Evolutionary conservation across 2,329 filamentous ascomycete genomes (phyloP), one percentile per base, ranked within the genome.

Genomic region (Penicillium sp.): DNA sequence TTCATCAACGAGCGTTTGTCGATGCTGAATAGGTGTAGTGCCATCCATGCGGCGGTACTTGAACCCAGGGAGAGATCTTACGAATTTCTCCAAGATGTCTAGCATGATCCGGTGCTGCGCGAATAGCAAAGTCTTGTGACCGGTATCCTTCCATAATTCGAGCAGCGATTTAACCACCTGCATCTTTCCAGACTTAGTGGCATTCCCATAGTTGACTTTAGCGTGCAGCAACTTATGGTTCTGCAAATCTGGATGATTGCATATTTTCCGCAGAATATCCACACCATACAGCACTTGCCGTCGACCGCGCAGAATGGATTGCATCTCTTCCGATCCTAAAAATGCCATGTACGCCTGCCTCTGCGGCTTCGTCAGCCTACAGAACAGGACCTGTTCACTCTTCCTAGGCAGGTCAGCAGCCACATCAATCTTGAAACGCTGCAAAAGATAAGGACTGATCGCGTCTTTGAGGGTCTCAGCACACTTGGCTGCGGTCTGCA

Each of bases 61-160:
- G 69, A 97, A 86, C 6, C 86, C 87, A 38, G 86, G 85, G 47
- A 94, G 81, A 11, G 84, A 82, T 54, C 81, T 82, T 13, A 98
- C 84, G 68, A 95, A 96, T 19, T 87, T 88, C 72, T 99, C 91
- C 6, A 99, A 84, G 45, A 99, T 96, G 70, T 98, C 91, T 13
- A 99, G 85, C 92, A 98, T 98, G 73, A 96, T 93, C 15, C 92
- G 89, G 68, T 95, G 92, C 75, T 99, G 95, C 7, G 91, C 92
- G 71, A 99, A 99, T 0, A 99, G 83, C 13, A 99, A 79, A 0
- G 92, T 95, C 78, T 98, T 99, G 77, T 98, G 93, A 0, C 93
- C 93, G n/a, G 92, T 88, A 5, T 89, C 88, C 73, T 91, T 96
- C 93, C 94, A 99, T 71, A 96, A 86, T 63, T 91, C 89, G 7